Base-by-base conservation (phyloP, 192 early-diverging fungal species). In the Backusella macrospora region DNA sequence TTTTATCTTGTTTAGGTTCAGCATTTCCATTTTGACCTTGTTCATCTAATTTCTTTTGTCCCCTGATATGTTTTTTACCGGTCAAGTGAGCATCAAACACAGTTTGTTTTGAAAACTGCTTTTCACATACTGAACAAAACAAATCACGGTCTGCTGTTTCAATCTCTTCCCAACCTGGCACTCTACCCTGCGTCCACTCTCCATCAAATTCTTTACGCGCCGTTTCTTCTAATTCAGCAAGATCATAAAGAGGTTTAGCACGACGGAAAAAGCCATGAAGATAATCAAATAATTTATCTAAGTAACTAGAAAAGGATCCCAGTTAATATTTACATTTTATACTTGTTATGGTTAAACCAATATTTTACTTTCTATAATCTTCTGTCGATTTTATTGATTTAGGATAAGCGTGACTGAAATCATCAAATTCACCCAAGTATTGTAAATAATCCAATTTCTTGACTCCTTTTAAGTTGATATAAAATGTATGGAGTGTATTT, bases 31-130 rank as follows among this genome's bases (percentile, higher is more conserved):
- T 45, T 16, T 73, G 72, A 23, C 52, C 23, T 3, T 77, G 70
- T 9, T 81, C 48, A 37, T 76, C 77, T 10, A 77, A 62, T 40
- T 78, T 78, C n/a, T 84, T 83, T 9, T 86, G 89, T 2, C 92
- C 93, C 74, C 96, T 98, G 46, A 90, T 86, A 79, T 99, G 97
- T 76, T 98, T 98, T 80, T 95, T 95, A 40, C 96, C 94, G 23
- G 80, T 90, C 73, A 96, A 81, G 73, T 99, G 96, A 9, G 89
- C 91, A n/a, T 88, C 85, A 80, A 87, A 96, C 3, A 97, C 93
- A 3, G 92, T 90, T 40, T 92, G 76, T 68, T 97, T 98, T 23
- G 91, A 79, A 80, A 96, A 99, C 43, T 88, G 86, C 72, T 94
- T 95, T 18, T 88, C 78, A 77, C 85, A 97, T 15, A 93, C 86